Conservation (phyloP, 2,329 filamentous ascomycete genomes). For the Aspergillus piperis region DNA sequence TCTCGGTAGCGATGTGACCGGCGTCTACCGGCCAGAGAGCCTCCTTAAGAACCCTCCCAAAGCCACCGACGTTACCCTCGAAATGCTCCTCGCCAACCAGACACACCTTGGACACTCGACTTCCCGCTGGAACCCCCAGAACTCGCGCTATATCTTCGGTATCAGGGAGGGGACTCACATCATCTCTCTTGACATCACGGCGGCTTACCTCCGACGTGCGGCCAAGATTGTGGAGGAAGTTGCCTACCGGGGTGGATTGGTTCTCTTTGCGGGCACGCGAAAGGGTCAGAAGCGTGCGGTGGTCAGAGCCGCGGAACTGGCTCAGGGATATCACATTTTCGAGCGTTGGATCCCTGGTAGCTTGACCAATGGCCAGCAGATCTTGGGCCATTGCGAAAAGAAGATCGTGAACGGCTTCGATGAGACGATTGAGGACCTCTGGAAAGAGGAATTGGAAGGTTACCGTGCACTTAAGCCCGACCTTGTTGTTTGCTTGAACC, state of each 20-base stretch:
- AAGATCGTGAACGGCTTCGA: conserved; percentile 80
- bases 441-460: conserved; percentile 64
- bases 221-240: conserved; percentile 91
- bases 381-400: conserved; percentile 68
- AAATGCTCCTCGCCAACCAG: conserved; percentile 85
- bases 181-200: conserved; percentile 86
- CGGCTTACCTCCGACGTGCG: conserved; percentile 85
- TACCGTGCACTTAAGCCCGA: conserved; percentile 76
- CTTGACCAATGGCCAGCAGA: conserved; percentile 90
- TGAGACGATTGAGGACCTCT: conserved; percentile 58
- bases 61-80: conserved; percentile 80
- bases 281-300: conserved; percentile 78
- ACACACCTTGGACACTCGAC: conserved; percentile 88
- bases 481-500: conserved; percentile 89
- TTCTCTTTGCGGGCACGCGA: conserved; percentile 88
- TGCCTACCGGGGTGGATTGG: conserved; percentile 75
- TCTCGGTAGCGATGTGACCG: conserved; percentile 33
- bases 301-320: conserved; percentile 75
- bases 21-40: conserved; percentile 35
- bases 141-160: conserved; percentile 92
- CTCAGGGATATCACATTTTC: conserved; percentile 83
- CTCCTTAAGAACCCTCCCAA: conserved; percentile 68
- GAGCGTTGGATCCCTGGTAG: conserved; percentile 88
- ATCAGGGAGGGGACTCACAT: conserved; percentile 87
- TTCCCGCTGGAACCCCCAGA: conserved; percentile 90